A percentile compares a stretch with the other conserved stretches of the same genome.
Conservation (phyloP, 768 basidiomycete genomes). For the Jaapia argillacea region DNA sequence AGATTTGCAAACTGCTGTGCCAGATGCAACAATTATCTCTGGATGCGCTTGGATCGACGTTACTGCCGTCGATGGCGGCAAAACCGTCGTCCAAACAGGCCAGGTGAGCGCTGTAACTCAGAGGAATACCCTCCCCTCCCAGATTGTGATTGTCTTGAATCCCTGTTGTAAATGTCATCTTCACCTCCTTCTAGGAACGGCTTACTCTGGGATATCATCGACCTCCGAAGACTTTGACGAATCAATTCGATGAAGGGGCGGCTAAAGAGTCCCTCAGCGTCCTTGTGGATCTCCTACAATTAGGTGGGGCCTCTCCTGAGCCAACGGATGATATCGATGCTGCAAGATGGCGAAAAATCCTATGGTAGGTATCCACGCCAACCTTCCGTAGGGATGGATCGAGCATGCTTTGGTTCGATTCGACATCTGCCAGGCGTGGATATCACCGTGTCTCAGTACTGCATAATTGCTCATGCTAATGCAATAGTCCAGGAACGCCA, state of each 20-base stretch:
- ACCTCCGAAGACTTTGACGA: constrained; percentile 1
- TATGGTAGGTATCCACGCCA: constrained; percentile 13
- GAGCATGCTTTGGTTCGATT: constrained; percentile 1
- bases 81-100: constrained; percentile 15
- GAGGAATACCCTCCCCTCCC: too few relatives aligned
- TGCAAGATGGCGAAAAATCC: constrained; percentile 20
- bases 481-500: constrained; percentile 20
- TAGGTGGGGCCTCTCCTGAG: constrained; percentile 14
- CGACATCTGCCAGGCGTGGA: background rate
- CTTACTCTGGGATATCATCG: constrained; percentile 19
- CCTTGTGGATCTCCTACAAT: constrained; percentile 12
- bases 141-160: background rate
- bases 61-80: constrained; percentile 18
- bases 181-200: constrained; percentile 11
- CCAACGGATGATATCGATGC: constrained; percentile 16
- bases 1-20: constrained; percentile 4
- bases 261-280: constrained; percentile 8
- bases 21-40: constrained; percentile 15
- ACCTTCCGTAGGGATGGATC: background rate
- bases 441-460: constrained; percentile 1
- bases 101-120: constrained; percentile 5
- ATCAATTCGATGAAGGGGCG: constrained; percentile 1
- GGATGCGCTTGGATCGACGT: constrained; percentile 25
- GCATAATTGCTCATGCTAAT: too few relatives aligned
- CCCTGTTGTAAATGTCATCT: background rate